phyloP scores from a whole-genome alignment of 441 rosid species.

The Syzygium malaccense region DNA sequence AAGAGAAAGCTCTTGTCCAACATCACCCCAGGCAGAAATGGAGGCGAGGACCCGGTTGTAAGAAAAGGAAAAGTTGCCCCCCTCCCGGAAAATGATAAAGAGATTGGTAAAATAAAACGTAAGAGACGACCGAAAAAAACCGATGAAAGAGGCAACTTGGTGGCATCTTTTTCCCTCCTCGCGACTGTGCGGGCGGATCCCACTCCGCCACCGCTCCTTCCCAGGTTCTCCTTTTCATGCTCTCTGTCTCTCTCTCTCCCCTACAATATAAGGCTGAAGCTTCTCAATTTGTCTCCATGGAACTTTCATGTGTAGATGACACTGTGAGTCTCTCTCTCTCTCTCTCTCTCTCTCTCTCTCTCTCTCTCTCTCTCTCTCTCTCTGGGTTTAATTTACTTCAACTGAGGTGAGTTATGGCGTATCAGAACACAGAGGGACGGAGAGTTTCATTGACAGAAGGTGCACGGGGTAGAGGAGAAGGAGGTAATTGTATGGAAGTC shows the following conservation, averaged over 20 bases:
- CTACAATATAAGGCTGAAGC: slow-evolving; percentile 22
- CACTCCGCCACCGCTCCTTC: slow-evolving; percentile 19
- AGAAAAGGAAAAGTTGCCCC: slow-evolving; percentile 17
- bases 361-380: background rate
- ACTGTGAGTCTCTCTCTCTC: slow-evolving; percentile 10
- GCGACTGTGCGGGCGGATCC: slow-evolving; percentile 32
- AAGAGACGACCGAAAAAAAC: slow-evolving; percentile 2
- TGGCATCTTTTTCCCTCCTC: slow-evolving; percentile 42
- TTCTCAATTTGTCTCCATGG: slow-evolving; percentile 29
- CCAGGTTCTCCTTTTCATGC: slow-evolving; percentile 47
- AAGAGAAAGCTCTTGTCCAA: slow-evolving; percentile 7
- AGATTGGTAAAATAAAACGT: background rate
- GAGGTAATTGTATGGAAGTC: slow-evolving; percentile 15
- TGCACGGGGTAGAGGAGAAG: slow-evolving; percentile 12
- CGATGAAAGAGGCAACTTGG: background rate
- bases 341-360: background rate
- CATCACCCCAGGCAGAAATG: background rate
- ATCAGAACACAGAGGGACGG: slow-evolving; percentile 28
- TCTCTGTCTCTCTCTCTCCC: background rate
- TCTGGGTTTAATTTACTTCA: background rate
- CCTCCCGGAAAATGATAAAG: background rate
- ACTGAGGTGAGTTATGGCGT: background rate
- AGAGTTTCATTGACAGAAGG: slow-evolving; percentile 25
- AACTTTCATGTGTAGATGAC: slow-evolving; percentile 24
- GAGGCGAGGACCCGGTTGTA: slow-evolving; percentile 3